Conservation (phyloP, 371 early-diverging fungal species). For the Zancudomyces culisetae region DNA sequence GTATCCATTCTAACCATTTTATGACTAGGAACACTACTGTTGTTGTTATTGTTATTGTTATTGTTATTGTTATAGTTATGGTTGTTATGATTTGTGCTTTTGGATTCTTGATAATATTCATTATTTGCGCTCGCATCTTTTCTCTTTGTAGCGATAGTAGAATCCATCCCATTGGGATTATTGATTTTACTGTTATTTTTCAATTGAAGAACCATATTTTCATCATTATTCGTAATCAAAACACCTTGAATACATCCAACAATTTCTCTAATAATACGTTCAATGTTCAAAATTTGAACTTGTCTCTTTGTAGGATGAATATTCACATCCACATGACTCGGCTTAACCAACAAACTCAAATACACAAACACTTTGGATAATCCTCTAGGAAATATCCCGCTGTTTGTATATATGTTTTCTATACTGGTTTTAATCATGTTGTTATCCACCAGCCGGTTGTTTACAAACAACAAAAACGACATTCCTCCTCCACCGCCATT, state of each 20-base stretch:
- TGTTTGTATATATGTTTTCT: slow-evolving; percentile 56
- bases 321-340: slow-evolving; percentile 88
- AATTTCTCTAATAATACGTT: slow-evolving; percentile 47
- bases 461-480: slow-evolving; percentile 82
- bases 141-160: slow-evolving; percentile 7
- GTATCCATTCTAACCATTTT: slow-evolving; percentile 34
- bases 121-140: background rate
- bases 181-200: slow-evolving; percentile 3
- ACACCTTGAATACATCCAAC: slow-evolving; percentile 35
- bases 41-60: background rate
- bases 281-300: slow-evolving; percentile 80
- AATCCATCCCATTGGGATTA: background rate
- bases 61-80: background rate
- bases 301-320: slow-evolving; percentile 95
- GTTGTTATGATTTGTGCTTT: no score
- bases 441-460: slow-evolving; percentile 81
- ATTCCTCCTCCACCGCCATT: no score
- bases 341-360: slow-evolving; percentile 59
- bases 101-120: no score
- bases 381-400: slow-evolving; percentile 66
- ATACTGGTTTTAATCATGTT: slow-evolving; percentile 53
- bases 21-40: slow-evolving; percentile 20
- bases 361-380: slow-evolving; percentile 77
- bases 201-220: slow-evolving; percentile 28
- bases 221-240: slow-evolving; percentile 21